Evolutionary conservation across 768 basidiomycete species (phyloP), one percentile per base, ranked within the genome.

Genomic region (Lactarius psammicola): DNA sequence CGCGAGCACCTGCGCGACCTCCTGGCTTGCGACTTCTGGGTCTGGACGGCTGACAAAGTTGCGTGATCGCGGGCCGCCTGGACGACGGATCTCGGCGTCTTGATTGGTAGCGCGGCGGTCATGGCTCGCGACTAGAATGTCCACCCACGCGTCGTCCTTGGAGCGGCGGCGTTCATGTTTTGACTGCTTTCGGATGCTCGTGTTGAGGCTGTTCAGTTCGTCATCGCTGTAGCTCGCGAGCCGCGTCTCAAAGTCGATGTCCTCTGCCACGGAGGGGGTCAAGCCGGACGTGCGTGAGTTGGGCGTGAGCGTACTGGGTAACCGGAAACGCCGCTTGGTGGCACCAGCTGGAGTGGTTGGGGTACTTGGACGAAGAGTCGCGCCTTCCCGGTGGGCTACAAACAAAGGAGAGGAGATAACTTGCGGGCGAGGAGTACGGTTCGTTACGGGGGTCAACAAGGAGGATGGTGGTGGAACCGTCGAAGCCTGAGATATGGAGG

Each of bases 121-220:
- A 68, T 82, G 83, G 17, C 74, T 83, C 53, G 85, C 86, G 2
- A 94, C 90, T 11, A 93, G 76, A 49, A 94, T 94, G 75, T 94
- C 92, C 49, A 94, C 90, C 91, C 92, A 93, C 4, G 90, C 90
- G 71, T 94, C 92, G 59, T 90, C 87, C 69, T 76, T 78, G 23
- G 81, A 80, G 42, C 81, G 75, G 57, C 81, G 64, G 26, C 74
- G 75, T 44, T 77, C 72, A 23, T 80, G 74, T 71, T 79, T 79
- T 76, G 83, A 78, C 49, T 71, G 66, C 15, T 73, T 46, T 8
- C 51, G 59, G 8, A 53, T 46, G 36, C 9, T 62, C 15, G 57
- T 40, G 11, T 66, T 58, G 18, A 65, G n/a, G 36, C 53, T 54
- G 2, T 70, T 72, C 44, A 68, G 44, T 57, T 76, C 81, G 69